Evolutionary conservation across 805 yeast species (phyloP), one percentile per base, ranked within the genome.

Genomic region (Yamadazyma nakazawae): DNA sequence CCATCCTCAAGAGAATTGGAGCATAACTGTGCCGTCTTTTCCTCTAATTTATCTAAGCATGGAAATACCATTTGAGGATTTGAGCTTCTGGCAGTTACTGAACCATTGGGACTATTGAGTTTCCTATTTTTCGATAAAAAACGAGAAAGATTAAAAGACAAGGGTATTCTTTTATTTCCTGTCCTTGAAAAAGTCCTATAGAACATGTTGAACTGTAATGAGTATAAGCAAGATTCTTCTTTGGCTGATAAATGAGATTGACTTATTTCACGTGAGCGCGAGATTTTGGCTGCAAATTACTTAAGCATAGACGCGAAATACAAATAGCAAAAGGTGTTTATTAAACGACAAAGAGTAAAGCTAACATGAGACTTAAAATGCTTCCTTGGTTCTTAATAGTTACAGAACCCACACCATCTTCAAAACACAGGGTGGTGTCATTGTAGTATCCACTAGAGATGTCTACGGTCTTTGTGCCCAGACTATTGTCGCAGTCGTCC

Each of bases 61-160:
- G 97, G 97, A 62, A 90, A 90, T 2, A 83, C 64, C 74, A 85
- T 68, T 49, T 78, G 88, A 1, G 88, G 86, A 53, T 82, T 82
- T 4, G 84, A 72, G n/a, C 62, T 48, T 34, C 24, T 17, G 14
- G 10, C 31, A 39, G 34, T 30, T 10, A 30, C 10, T 19, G 46
- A 12, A n/a, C 16, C 40, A 21, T 34, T 12, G 11, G 37, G 30
- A 17, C 12, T 31, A 2, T n/a, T 37, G 17, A 43, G 42, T 14
- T 30, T 34, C 5, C n/a, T 11, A 7, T 30, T 43, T 18, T 31
- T 16, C 14, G 41, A 42, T 9, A 41, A 1, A 26, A 4, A 21
- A 9, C 43, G 37, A 16, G 31, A 7, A 13, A 11, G 12, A 5
- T 13, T 28, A 5, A 13, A 10, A 10, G 3, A 9, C 5, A 3